Base-by-base conservation (phyloP, 148 eudicot genomes). In the Rhododendron griersonianum region DNA sequence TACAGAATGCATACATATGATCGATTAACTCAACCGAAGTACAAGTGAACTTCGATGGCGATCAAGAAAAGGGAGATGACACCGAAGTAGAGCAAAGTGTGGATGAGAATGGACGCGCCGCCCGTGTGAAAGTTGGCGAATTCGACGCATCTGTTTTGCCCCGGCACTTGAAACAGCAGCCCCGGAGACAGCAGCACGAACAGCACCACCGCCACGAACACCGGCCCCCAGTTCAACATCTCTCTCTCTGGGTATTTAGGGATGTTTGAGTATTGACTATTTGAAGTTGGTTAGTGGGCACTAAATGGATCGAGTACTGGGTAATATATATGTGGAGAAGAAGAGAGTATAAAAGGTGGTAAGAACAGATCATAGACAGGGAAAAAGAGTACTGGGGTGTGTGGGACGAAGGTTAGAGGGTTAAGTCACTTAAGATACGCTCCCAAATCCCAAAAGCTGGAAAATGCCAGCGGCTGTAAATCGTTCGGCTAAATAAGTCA, bases 161-260 rank as follows among this genome's bases (percentile, higher is more conserved):
- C 95, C 0, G 95, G 95, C 28, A 93, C 85, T 61, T 91, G 95
- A 65, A 93, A 93, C 28, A 93, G 85, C 80, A 93, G 71, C 73
- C 95, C 95, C 2, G 95, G 94, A 51, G 94, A 67, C 0, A 93
- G 83, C 85, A 93, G 81, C 82, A 92, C 90, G 76, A 93, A 93
- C 67, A 93, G 88, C 39, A 92, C 63, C 82, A 89, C 87, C 3
- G 92, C 89, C 51, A 91, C 91, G 13, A 91, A 86, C 45, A 89
- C 85, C 19, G 90, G 88, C 1, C 88, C 90, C 90, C 90, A 89
- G 53, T 89, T 85, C 53, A 73, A 84, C 90, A 86, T 86, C 77
- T 55, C 18, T 86, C 45, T 28, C 23, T n/a, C 23, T 50, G 11
- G 61, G 30, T 18, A 1, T 73, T 25, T 48, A 13, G 21, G 50